Base-by-base conservation (phyloP, 2,329 filamentous ascomycete genomes). In the Aspergillus texensis region DNA sequence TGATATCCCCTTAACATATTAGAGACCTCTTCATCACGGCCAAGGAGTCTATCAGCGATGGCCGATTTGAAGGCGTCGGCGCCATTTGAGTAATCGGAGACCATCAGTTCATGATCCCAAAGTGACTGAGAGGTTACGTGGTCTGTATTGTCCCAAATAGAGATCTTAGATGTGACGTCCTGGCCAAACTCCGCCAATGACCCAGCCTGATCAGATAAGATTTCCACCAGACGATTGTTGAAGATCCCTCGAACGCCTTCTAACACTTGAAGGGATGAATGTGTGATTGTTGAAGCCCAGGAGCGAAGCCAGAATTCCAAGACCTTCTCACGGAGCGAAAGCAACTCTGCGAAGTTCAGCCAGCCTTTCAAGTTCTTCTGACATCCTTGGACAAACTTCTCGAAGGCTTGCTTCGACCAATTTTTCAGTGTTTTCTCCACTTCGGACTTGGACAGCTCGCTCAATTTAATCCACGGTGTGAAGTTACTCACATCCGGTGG, bases 391-490 rank as follows among this genome's bases (percentile, higher is more conserved):
- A 91, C 74, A 60, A 93, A 79, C 9, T 84, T 82, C 52, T 85
- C 79, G 21, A 87, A 85, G 1, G 88, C 88, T 57, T 84, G 83
- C 57, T 82, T 82, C 0, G 88, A 87, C 91, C 91, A 94, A 32
- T 74, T 75, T 26, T 83, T 83, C 16, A 92, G 82, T 76, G 87
- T 87, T 2, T 87, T 84, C 48, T 84, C 83, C 0, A 87, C 86
- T 64, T 88, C 84, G 28, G 81, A 78, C 24, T 85, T 86, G 28
- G 88, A 85, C 5, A 92, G 77, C 68, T 95, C 91, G 68, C 94
- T 92, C 70, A 96, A 89, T 34, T 91, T 88, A 41, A 96, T 91
- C 80, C 93, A 97, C 0, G 94, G 94, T 0, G 89, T 94, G 74
- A 96, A 97, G 67, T 90, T 91, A 54, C 87, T 87, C 48, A 97